A percentile compares a stretch with the other conserved stretches of the same genome.
Conservation (phyloP, 2,329 filamentous ascomycete species). For the Pseudocercospora crystallina region DNA sequence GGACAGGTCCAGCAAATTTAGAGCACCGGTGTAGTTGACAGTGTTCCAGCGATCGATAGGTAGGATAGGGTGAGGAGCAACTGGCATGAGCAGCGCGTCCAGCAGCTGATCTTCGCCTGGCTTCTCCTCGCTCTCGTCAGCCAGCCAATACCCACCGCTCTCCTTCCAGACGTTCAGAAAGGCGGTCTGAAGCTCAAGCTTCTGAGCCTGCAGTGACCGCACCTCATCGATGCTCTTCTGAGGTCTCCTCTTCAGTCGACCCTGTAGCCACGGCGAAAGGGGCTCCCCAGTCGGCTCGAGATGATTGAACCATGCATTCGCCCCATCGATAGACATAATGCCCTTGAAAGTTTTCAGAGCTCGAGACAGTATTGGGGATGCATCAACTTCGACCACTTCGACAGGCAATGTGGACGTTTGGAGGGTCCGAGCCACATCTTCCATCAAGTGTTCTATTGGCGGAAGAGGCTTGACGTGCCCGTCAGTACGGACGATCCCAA, state of each 20-base stretch:
- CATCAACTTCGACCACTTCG: constrained; percentile 59
- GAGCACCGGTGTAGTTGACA: constrained; percentile 61
- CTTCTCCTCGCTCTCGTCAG: constrained; percentile 13
- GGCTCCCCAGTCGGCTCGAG: constrained; percentile 58
- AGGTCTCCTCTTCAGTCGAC: constrained; percentile 51
- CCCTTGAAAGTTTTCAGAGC: constrained; percentile 58
- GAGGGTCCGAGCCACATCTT: constrained; percentile 45
- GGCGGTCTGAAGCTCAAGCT: constrained; percentile 53
- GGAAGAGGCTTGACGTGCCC: constrained; percentile 54
- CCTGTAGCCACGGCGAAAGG: constrained; percentile 60
- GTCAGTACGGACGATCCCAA: constrained; percentile 54
- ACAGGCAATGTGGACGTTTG: constrained; percentile 40
- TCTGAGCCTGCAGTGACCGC: constrained; percentile 54
- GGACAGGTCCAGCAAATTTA: constrained; percentile 63
- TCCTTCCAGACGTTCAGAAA: constrained; percentile 60
- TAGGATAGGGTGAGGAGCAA: constrained; percentile 64
- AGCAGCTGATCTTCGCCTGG: constrained; percentile 35
- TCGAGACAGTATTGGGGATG: constrained; percentile 53
- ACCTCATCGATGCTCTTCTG: constrained; percentile 50
- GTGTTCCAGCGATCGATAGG: constrained; percentile 63
- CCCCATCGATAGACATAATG: constrained; percentile 60
- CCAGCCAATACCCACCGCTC: constrained; percentile 36
- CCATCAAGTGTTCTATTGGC: constrained; percentile 48
- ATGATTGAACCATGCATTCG: constrained; percentile 56
- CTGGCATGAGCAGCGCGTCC: constrained; percentile 63